Percentiles rank a stretch among this genome's conserved stretches.
These are phyloP conservation scores for Russula virescens DNA, from an alignment of 768 basidiomycete species.

Conservation along the genomic window DNA sequence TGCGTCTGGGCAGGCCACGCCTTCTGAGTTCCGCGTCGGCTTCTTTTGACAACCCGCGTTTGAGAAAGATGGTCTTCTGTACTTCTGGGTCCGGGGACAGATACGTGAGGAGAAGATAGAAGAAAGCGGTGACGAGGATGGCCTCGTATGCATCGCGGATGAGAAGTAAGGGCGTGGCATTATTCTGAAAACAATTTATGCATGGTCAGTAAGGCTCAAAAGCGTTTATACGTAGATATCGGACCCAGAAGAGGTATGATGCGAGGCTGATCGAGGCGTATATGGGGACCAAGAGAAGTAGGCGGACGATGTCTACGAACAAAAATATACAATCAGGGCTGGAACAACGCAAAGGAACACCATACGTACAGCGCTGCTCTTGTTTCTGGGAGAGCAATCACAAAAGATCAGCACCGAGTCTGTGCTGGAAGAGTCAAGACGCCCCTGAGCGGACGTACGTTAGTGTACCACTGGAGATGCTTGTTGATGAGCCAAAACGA, in stretches of 20 bases:
- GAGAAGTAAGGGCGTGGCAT: constrained; percentile 63
- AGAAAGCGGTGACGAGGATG: constrained; percentile 69
- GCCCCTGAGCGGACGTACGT: constrained; percentile 38
- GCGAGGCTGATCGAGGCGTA: constrained; percentile 64
- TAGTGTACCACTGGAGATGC: constrained; percentile 68
- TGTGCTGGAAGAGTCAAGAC: neutral
- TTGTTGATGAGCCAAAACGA: constrained; percentile 72
- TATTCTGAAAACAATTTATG: constrained; percentile 37
- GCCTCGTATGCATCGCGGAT: constrained; percentile 73
- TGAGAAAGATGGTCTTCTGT: constrained; percentile 55
- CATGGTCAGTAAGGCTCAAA: neutral
- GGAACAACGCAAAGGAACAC: neutral
- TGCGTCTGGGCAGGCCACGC: constrained; percentile 42
- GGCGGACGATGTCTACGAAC: constrained; percentile 56
- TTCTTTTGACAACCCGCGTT: constrained; percentile 51
- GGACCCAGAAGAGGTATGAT: constrained; percentile 67
- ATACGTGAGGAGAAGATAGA: constrained; percentile 70
- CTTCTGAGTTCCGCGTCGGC: constrained; percentile 41
- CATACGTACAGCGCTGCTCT: constrained; percentile 56
- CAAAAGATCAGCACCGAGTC: neutral
- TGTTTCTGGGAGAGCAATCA: constrained; percentile 42
- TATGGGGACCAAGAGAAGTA: constrained; percentile 74
- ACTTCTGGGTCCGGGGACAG: constrained; percentile 56
- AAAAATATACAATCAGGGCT: neutral
- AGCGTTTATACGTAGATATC: neutral